Evolutionary conservation across 2,329 filamentous ascomycete species (phyloP), one percentile per base, ranked within the genome.

Genomic region (Aspergillus japonicus): DNA sequence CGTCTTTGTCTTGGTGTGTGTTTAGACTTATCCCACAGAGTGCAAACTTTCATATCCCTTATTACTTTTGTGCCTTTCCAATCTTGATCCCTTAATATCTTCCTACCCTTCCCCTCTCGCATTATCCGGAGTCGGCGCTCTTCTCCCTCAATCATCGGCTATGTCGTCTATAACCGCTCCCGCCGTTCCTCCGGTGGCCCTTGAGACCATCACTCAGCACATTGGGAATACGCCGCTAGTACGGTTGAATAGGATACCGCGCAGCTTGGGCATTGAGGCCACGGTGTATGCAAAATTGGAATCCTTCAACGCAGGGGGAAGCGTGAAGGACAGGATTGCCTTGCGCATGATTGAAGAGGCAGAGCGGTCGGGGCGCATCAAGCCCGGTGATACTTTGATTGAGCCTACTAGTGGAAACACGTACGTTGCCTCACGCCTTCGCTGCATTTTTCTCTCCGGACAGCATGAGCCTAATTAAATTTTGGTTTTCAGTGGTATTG

Each of bases 331-430:
- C 79, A 85, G 93, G 62, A 99, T 99, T 74, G 95, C 95, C 23
- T 81, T 97, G 74, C 90, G 95, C 72, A 99, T 99, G 95, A 90
- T 99, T 63, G 93, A 98, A 79, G 90, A 94, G 76, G 95, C 95
- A 14, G 95, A 99, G 83, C 87, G 86, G 73, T 89, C 85, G 55
- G 95, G 95, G 50, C 88, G 94, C 66, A 97, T 99, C 79, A 97
- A 95, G 84, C 95, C 95, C 29, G 95, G 94, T 58, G 93, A 98
- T 78, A 98, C 92, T 55, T 81, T 99, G 71, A 99, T 99, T 73
- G 95, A 99, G 84, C 95, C 95, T 10, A 99, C 95, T 51, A 96
- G 92, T 72, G 95, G 95, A 57, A 99, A 99, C 77, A 99, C 95
- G 82, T 80, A 71, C 52, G 77, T 74, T 47, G 29, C 54, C 29